phyloP scores from a whole-genome alignment of 179 eudicot genomes.

The Spinacia oleracea region DNA sequence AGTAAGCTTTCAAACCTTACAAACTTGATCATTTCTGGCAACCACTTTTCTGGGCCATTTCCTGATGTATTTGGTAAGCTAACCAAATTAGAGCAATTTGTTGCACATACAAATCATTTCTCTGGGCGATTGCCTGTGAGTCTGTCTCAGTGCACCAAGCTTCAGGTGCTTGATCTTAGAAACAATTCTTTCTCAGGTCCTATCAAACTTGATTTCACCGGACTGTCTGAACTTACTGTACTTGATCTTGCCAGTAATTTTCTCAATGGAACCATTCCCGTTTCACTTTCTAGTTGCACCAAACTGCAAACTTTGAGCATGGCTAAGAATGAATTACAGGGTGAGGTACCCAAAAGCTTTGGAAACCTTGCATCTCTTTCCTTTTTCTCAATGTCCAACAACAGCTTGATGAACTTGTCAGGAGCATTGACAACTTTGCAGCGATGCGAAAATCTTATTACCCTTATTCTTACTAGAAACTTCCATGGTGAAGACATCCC shows the following conservation, averaged over 20 bases:
- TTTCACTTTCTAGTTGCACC: slow-evolving; percentile 60
- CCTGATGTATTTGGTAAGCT: slow-evolving; percentile 73
- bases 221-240: slow-evolving; percentile 43
- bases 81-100: slow-evolving; percentile 47
- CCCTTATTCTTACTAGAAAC: slow-evolving; percentile 74
- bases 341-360: slow-evolving; percentile 68
- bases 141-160: slow-evolving; percentile 50
- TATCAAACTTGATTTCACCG: slow-evolving; percentile 56
- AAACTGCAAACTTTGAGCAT: slow-evolving; percentile 59
- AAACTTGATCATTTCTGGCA: slow-evolving; percentile 44
- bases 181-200: slow-evolving; percentile 74
- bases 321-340: slow-evolving; percentile 63
- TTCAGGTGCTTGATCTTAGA: slow-evolving; percentile 70
- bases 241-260: slow-evolving; percentile 83
- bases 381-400: slow-evolving; percentile 73
- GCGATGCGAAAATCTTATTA: slow-evolving; percentile 60
- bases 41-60: slow-evolving; percentile 63
- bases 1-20: slow-evolving; percentile 74
- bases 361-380: slow-evolving; percentile 62
- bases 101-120: slow-evolving; percentile 64
- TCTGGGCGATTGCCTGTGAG: slow-evolving; percentile 66
- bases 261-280: slow-evolving; percentile 61
- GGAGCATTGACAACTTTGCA: slow-evolving; percentile 63
- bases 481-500: slow-evolving; percentile 86
- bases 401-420: slow-evolving; percentile 59